Evolutionary conservation across 306 rosid genomes (phyloP), one percentile per base, ranked within the genome.

Genomic region (Cicer cuneatum): DNA sequence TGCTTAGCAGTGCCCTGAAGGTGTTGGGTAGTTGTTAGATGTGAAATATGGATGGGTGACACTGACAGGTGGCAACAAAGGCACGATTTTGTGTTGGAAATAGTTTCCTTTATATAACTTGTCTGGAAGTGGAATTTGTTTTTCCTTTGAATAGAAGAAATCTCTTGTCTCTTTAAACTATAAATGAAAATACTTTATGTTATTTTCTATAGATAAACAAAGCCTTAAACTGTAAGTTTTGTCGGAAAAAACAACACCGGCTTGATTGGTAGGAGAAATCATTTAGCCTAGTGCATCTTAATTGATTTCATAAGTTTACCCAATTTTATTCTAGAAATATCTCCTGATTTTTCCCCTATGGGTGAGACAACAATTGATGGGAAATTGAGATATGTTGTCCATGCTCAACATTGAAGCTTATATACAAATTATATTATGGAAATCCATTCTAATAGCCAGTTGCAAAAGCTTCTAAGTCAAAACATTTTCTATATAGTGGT

Each of bases 401-500:
- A 67, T 15, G 51, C 68, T 45, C 60, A 59, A 37, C 19, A 37
- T 69, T 37, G 38, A 57, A 77, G 63, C 8, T 11, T 40, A 7
- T 11, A 68, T 6, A 15, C 33, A 72, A 54, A 37, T 74, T 54
- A 24, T 54, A 45, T 46, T 33, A 39, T 61, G 18, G 24, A 73
- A 81, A 46, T 63, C 41, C 35, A 39, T 24, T 73, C 42, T 18
- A 18, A 51, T 38, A 21, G 21, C 18, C 54, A 73, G n/a, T 52
- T 69, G 47, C 60, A 70, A 69, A 74, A 64, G 75, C 61, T 54
- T 62, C 57, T 6, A 29, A 29, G 15, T 42, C 18, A 72, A 62
- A 7, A 8, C 7, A 62, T 62, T 39, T 38, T 62, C n/a, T 39
- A 62, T 52, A 59, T 21, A 56, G 41, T 66, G 18, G 75, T 47